Evolutionary conservation across 2,329 filamentous ascomycete genomes (phyloP), one percentile per base, ranked within the genome.

Genomic region (Colletotrichum eleusines): DNA sequence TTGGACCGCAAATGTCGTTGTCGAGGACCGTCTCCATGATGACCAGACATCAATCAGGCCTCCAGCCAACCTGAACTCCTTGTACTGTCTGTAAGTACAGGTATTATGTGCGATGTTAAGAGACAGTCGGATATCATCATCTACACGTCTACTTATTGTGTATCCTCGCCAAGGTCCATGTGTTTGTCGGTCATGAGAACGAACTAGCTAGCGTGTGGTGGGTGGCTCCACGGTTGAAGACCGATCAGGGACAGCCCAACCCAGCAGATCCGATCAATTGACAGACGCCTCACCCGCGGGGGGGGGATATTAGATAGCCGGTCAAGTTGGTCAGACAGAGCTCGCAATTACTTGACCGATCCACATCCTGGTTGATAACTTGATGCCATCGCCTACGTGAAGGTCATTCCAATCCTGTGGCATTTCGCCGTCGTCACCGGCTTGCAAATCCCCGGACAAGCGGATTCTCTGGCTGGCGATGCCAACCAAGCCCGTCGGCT

Each of bases 1-100:
- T 80, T 79, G 89, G 89, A 69, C 77, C 74, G 81, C 82, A 88
- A 81, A 86, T 84, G 83, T 89, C 89, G 80, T 88, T 85, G 78
- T 82, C 81, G 77, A 86, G 88, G 44, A 88, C 90, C 61, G 90
- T 81, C 74, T 81, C 85, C n/a, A n/a, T n/a, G n/a, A n/a, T n/a
- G n/a, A n/a, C 33, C 90, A 80, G 74, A 87, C 82, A 69, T 87
- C 88, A n/a, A 1, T 78, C 85, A 75, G 90, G 88, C 74, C 89
- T 86, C 44, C 75, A 81, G 18, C 73, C 80, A 79, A 89, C 77
- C 74, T 83, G 80, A 89, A 86, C 26, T 84, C 86, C 82, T 90
- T 88, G 33, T 86, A 11, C n/a, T n/a, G 18, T 20, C 8, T 20
- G 11, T 14, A 38, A 3, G 14, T 38, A 18, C 11, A n/a, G n/a